Percentiles rank a stretch among this genome's conserved stretches.
Evolutionary conservation across 2,329 filamentous ascomycete species (phyloP).

Genomic region (Diaporthe caulivora): DNA sequence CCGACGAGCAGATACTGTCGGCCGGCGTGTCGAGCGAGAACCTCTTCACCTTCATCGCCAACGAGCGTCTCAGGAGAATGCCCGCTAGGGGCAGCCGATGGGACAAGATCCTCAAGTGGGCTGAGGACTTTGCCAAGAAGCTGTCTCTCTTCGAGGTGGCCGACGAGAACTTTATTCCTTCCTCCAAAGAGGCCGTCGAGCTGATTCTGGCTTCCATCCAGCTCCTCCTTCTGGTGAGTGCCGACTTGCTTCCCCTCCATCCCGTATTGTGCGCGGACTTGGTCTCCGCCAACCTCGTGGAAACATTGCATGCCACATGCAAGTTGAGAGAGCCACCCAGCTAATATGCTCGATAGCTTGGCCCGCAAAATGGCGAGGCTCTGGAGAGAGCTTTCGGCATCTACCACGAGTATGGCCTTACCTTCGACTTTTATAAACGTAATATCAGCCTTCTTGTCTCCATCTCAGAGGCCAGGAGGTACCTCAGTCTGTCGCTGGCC

Average conservation of each 20-base stretch:
- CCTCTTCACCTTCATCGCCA: constrained; percentile 37
- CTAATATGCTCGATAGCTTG: constrained; percentile 35
- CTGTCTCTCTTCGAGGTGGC: constrained; percentile 39
- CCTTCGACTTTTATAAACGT: constrained; percentile 39
- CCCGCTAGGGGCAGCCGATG: constrained; percentile 39
- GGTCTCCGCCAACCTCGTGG: background rate
- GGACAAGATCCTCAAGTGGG: constrained; percentile 41
- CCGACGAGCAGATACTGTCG: constrained; percentile 34
- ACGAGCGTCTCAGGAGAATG: constrained; percentile 40
- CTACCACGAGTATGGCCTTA: constrained; percentile 40
- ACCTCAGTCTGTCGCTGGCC: constrained; percentile 41
- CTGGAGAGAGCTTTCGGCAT: constrained; percentile 39
- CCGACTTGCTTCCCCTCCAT: background rate
- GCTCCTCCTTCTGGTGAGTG: constrained; percentile 38
- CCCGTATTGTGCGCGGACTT: no score
- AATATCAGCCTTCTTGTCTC: constrained; percentile 40
- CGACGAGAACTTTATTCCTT: constrained; percentile 39
- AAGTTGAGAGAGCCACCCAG: constrained; percentile 1
- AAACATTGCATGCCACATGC: constrained; percentile 5
- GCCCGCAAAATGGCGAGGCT: constrained; percentile 39
- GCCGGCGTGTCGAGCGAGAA: constrained; percentile 40
- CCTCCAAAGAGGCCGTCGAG: constrained; percentile 40
- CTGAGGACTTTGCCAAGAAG: constrained; percentile 40
- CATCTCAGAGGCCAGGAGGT: constrained; percentile 39
- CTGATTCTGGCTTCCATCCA: constrained; percentile 39